Evolutionary conservation across 2,329 filamentous ascomycete species (phyloP), one percentile per base, ranked within the genome.

Genomic region (Chaetomium globosum): DNA sequence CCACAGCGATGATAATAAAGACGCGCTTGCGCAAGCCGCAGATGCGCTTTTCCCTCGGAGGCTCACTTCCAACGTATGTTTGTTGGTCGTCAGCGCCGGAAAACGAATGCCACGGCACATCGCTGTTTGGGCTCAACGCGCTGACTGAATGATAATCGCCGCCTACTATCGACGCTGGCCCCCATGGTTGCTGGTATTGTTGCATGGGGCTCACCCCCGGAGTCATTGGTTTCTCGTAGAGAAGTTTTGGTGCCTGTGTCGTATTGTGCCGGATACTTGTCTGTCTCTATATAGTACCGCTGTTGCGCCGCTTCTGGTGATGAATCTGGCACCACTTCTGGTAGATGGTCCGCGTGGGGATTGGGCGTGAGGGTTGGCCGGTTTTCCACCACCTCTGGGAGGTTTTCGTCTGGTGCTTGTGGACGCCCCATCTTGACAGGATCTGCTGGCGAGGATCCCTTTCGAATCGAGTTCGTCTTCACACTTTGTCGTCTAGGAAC

Each of bases 351-450:
- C 1, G 23, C 56, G 3, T 39, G 10, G 1, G n/a, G 10, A 8
- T 26, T 31, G 4, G 57, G 13, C 26, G 19, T 13, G 19, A 49
- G 33, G 13, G 23, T 1, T 28, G 59, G 63, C 23, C 46, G 51
- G 13, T 56, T 33, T 12, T 64, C 65, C 6, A 71, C 69, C 7
- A 72, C 72, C 68, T 75, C 71, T 7, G 73, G 73, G 49, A 72
- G 69, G 65, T 70, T 55, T 55, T 74, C 65, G 48, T 70, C 69
- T 43, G 19, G 67, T 54, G 54, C 26, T 43, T 43, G 39, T 43
- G 39, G 54, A 23, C 63, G 57, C 23, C 63, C 66, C 65, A 71
- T 70, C 9, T 61, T 63, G 55, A 36, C 9, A 60, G 61, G 55
- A 36, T 19, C 10, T 12, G 30, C 39, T n/a, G 39, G 39, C 39